These are phyloP conservation scores for Lentinula lateritia DNA, from an alignment of 768 basidiomycete genomes.

Conservation along the genomic window DNA sequence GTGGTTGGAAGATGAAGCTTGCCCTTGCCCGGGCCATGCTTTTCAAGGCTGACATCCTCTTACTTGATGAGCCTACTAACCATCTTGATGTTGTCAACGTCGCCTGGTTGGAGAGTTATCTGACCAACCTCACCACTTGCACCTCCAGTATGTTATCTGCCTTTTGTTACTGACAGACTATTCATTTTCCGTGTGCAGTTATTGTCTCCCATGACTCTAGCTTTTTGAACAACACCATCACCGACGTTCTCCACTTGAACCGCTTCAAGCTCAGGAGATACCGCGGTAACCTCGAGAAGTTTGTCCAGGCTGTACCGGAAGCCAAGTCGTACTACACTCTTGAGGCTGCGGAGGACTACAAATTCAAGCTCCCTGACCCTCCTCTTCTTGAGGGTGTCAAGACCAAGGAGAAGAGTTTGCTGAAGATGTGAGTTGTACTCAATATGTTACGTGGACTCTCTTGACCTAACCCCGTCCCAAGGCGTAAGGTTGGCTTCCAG, in stretches of 20 bases:
- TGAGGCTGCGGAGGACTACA: constrained; percentile 94
- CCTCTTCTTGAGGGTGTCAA: constrained; percentile 99
- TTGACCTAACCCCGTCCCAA: constrained; percentile 8
- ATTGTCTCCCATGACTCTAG: constrained; percentile 97
- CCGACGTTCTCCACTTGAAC: constrained; percentile 95
- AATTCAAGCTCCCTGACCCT: constrained; percentile 96
- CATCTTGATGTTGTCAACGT: constrained; percentile 97
- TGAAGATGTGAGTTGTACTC: constrained; percentile 69
- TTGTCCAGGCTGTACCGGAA: constrained; percentile 92
- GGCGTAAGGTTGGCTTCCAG: constrained; percentile 93
- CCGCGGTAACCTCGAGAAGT: constrained; percentile 91
- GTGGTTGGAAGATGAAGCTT: constrained; percentile 99
- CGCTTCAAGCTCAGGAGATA: constrained; percentile 97
- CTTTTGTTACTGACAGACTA: not conserved
- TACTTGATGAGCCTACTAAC: constrained; percentile 96
- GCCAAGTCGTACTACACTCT: constrained; percentile 98
- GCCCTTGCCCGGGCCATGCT: constrained; percentile 95
- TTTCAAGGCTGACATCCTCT: constrained; percentile 95
- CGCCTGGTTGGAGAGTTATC: constrained; percentile 95
- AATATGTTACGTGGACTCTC: not conserved
- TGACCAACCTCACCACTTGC: constrained; percentile 80
- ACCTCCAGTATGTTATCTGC: constrained; percentile 69
- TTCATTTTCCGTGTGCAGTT: constrained; percentile 39
- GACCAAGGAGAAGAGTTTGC: constrained; percentile 96
- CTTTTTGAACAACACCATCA: constrained; percentile 98